Evolutionary conservation across 192 early-diverging fungal genomes (phyloP).

Genomic region (Coemansia umbellata): DNA sequence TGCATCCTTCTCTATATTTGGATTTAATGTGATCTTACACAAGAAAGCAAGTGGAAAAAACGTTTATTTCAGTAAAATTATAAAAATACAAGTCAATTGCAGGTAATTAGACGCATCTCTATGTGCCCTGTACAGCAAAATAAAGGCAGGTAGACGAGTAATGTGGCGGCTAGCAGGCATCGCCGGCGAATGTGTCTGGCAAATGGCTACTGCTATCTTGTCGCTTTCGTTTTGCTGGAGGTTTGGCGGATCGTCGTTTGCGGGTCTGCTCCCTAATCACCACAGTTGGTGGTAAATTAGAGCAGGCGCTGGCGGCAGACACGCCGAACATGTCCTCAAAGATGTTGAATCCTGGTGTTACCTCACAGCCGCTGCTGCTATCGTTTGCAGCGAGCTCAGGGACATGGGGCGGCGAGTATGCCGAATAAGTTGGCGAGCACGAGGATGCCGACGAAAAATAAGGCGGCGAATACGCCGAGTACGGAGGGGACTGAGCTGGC

Average conservation of each 20-base stretch:
- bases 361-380: constrained; percentile 1
- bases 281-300: constrained; percentile 16
- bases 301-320: neutral
- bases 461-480: constrained; percentile 22
- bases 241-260: constrained; percentile 1
- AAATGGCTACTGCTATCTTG: neutral
- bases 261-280: constrained; percentile 22
- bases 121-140: no score
- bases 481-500: constrained; percentile 27
- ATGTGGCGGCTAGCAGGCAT: no score
- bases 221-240: constrained; percentile 7
- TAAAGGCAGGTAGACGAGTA: no score
- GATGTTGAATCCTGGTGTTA: constrained; percentile 19
- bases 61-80: no score
- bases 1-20: no score
- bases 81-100: no score
- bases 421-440: constrained; percentile 29
- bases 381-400: constrained; percentile 14
- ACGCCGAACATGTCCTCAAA: constrained; percentile 36
- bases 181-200: no score
- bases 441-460: constrained; percentile 22
- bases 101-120: no score
- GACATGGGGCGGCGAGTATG: constrained; percentile 44
- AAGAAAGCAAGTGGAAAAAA: no score
- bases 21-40: no score